Conservation (phyloP, 2,329 filamentous ascomycete genomes). For the Chaetomium globosum region DNA sequence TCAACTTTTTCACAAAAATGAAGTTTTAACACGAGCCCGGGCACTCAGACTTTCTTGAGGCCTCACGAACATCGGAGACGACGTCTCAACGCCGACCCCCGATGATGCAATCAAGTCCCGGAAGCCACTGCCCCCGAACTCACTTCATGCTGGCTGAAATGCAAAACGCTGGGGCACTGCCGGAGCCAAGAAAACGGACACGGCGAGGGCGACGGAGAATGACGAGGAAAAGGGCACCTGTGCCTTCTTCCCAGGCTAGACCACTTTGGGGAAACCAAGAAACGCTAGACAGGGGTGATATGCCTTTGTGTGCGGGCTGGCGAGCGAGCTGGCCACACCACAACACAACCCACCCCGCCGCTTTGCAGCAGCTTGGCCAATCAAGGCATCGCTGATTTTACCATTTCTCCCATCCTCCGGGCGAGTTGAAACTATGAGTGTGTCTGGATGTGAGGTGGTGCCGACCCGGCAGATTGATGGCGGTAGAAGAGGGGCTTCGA, state of each 20-base stretch:
- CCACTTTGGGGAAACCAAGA: conserved; percentile 24
- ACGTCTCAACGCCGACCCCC: background rate
- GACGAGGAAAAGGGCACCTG: conserved; percentile 25
- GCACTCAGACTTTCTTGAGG: background rate
- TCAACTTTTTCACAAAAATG: conserved; percentile 3
- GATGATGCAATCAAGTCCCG: conserved; percentile 4
- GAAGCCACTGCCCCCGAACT: background rate
- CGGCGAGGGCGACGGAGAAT: conserved; percentile 15
- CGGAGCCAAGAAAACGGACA: conserved; percentile 9
- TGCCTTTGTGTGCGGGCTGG: conserved; percentile 32
- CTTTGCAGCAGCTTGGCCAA: conserved; percentile 34
- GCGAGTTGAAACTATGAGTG: conserved; percentile 33
- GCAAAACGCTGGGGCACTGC: background rate
- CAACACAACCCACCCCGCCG: conserved; percentile 31
- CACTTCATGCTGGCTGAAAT: background rate
- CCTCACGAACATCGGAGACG: background rate
- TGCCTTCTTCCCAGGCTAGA: conserved; percentile 32
- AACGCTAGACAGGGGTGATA: conserved; percentile 35
- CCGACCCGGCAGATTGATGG: conserved; percentile 23
- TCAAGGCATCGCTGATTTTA: conserved; percentile 27
- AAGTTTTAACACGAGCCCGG: background rate
- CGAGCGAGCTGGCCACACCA: conserved; percentile 35
- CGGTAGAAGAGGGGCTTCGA: conserved; percentile 16
- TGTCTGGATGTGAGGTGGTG: conserved; percentile 25
- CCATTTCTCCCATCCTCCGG: conserved; percentile 24